phyloP scores from a whole-genome alignment of 1,284 basidiomycete genomes.

The Malassezia furfur region DNA sequence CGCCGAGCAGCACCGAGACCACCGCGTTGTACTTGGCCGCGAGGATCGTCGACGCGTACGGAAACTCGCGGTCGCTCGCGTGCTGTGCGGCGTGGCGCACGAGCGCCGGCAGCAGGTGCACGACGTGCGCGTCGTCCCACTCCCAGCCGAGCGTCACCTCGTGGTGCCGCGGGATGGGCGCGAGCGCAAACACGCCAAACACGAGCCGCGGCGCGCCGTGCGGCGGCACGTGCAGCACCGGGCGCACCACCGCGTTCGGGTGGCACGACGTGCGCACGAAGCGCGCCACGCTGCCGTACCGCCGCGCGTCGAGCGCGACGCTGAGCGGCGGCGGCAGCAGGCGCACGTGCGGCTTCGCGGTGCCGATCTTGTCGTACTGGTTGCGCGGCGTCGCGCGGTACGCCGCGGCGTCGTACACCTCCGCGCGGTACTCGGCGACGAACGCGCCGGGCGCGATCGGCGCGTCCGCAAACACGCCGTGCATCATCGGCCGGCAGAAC shows the following conservation, averaged over 20 bases:
- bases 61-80: conserved; percentile 37
- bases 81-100: conserved; percentile 47
- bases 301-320: conserved; percentile 69
- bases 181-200: conserved; percentile 74
- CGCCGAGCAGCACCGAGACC: conserved; percentile 31
- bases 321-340: conserved; percentile 69
- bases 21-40: conserved; percentile 39
- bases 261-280: conserved; percentile 76
- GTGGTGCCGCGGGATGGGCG: conserved; percentile 67
- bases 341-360: conserved; percentile 63
- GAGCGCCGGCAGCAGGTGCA: conserved; percentile 69
- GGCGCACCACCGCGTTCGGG: conserved; percentile 76
- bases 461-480: conserved; percentile 49
- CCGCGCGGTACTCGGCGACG: conserved; percentile 47
- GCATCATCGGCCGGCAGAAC: conserved; percentile 49
- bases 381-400: conserved; percentile 53
- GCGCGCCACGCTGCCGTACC: conserved; percentile 64
- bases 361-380: conserved; percentile 53
- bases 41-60: conserved; percentile 38
- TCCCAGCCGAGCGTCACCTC: conserved; percentile 90
- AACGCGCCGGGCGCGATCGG: conserved; percentile 49
- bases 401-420: conserved; percentile 43
- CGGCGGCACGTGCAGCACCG: conserved; percentile 53
- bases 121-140: conserved; percentile 84
- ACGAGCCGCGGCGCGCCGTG: conserved; percentile 54